A percentile compares a stretch with the other conserved stretches of the same genome.
Evolutionary conservation across 2,329 filamentous ascomycete species (phyloP).

Genomic region (Fusarium neocosmosporiellum): DNA sequence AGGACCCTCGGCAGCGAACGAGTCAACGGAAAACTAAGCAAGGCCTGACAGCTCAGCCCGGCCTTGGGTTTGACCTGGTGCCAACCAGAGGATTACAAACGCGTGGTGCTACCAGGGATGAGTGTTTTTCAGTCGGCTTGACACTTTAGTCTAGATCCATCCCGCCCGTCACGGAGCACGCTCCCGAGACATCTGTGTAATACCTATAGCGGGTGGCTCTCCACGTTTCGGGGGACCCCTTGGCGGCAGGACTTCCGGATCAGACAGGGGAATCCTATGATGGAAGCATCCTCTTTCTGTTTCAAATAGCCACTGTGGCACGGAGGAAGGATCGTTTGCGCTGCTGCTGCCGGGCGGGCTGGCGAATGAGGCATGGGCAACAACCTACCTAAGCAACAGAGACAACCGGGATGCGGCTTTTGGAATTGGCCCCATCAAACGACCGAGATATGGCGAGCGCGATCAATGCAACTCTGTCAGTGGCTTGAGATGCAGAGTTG

Average conservation of each 20-base stretch:
- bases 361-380: background rate
- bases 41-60: conserved; percentile 1
- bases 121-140: background rate
- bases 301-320: conserved; percentile 9
- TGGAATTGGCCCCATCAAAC: background rate
- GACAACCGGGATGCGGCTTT: background rate
- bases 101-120: background rate
- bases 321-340: background rate
- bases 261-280: background rate
- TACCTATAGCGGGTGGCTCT: background rate
- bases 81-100: background rate
- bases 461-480: conserved; percentile 12
- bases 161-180: background rate
- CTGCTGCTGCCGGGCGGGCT: background rate
- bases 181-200: conserved; percentile 4
- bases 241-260: background rate
- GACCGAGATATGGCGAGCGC: background rate
- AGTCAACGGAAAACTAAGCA: background rate
- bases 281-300: background rate
- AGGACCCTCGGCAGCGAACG: background rate
- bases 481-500: conserved; percentile 15
- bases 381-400: background rate
- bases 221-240: background rate
- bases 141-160: conserved; percentile 23
- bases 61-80: conserved; percentile 1